These are phyloP conservation scores for Boletus rubroflammeus DNA, from an alignment of 768 basidiomycete genomes.

Conservation along the genomic window DNA sequence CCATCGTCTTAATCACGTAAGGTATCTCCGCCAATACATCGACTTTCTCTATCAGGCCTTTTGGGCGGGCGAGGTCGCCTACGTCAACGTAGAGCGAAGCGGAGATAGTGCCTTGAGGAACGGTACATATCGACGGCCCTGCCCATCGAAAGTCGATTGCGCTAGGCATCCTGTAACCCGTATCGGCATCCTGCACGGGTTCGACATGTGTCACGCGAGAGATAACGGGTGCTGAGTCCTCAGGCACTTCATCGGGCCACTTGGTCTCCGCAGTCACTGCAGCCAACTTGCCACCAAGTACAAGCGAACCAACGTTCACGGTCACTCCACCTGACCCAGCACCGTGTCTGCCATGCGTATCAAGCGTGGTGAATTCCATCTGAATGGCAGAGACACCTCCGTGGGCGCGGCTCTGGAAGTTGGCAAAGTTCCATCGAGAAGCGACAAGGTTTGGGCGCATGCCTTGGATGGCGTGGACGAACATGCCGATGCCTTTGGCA, in stretches of 20 bases:
- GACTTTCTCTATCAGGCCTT: slow-evolving; percentile 86
- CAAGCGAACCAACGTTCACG: slow-evolving; percentile 83
- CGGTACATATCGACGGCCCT: slow-evolving; percentile 57
- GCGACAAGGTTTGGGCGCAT: slow-evolving; percentile 96
- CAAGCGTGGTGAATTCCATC: slow-evolving; percentile 93
- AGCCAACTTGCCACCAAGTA: slow-evolving; percentile 73
- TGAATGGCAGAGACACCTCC: slow-evolving; percentile 82
- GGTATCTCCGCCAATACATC: slow-evolving; percentile 96
- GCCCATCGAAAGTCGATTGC: slow-evolving; percentile 76
- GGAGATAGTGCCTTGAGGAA: slow-evolving; percentile 49
- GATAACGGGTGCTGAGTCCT: slow-evolving; percentile 46
- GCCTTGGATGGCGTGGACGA: slow-evolving; percentile 95
- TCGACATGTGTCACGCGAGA: slow-evolving; percentile 68
- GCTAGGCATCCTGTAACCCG: slow-evolving; percentile 73
- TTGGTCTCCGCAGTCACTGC: slow-evolving; percentile 77
- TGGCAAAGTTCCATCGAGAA: slow-evolving; percentile 89
- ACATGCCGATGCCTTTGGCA: slow-evolving; percentile 71
- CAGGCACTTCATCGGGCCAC: slow-evolving; percentile 60
- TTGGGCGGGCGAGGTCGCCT: slow-evolving; percentile 53
- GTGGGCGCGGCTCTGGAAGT: slow-evolving; percentile 77
- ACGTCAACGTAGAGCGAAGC: slow-evolving; percentile 58
- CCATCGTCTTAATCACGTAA: slow-evolving; percentile 83
- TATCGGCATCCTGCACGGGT: slow-evolving; percentile 65
- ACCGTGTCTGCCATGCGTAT: slow-evolving; percentile 75
- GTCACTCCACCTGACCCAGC: slow-evolving; percentile 77